Evolutionary conservation across 2,329 filamentous ascomycete species (phyloP).

Genomic region (Pyricularia sp.): DNA sequence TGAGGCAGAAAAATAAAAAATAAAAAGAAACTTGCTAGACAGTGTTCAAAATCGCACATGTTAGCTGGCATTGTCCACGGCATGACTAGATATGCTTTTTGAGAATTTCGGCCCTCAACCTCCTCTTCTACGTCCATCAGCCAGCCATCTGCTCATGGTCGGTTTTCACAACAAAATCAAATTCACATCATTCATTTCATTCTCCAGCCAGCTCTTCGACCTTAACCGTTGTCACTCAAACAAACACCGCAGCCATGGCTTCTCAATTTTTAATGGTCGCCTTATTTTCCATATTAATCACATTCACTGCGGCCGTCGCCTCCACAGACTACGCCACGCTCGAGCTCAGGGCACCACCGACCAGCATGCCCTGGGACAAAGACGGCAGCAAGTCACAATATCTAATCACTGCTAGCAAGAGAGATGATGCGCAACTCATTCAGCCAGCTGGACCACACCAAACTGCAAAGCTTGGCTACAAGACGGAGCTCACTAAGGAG

Average conservation of each 20-base stretch:
- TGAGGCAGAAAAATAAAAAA: not conserved
- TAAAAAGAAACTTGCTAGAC: not conserved
- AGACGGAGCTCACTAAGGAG: not conserved
- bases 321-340: not conserved
- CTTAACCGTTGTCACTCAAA: not conserved
- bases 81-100: not conserved
- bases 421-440: not conserved
- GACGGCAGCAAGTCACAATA: not conserved
- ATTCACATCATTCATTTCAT: not conserved
- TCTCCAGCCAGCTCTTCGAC: not conserved
- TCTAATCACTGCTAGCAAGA: not conserved
- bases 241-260: not conserved
- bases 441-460: not conserved
- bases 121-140: not conserved
- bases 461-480: not conserved
- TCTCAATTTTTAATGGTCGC: not conserved
- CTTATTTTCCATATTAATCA: not conserved
- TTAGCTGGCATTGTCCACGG: not conserved
- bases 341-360: not conserved
- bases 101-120: not conserved
- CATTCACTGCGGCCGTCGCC: not conserved
- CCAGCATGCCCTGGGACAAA: not conserved
- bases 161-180: not conserved
- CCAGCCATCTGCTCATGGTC: not conserved
- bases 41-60: not conserved